Conservation (phyloP, 441 rosid genomes). For the Aleurites moluccanus region DNA sequence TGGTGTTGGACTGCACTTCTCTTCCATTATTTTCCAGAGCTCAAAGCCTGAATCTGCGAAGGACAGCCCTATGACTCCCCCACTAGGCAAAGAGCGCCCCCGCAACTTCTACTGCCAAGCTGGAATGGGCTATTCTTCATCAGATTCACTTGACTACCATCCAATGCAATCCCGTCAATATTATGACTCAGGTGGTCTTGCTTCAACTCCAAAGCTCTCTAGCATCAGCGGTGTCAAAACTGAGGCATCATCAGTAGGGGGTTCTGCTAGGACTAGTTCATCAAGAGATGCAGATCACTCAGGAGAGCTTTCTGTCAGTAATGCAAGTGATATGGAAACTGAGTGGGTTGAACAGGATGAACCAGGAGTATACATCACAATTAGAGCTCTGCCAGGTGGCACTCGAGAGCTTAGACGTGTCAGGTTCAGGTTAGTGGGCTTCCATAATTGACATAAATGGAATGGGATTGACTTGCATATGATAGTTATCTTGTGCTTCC, state of each 20-base stretch:
- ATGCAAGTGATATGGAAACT: constrained; percentile 76
- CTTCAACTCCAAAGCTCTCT: constrained; percentile 70
- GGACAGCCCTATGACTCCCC: constrained; percentile 72
- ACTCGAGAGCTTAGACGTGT: constrained; percentile 86
- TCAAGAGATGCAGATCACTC: constrained; percentile 74
- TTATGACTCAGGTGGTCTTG: constrained; percentile 54
- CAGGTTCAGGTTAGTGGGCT: constrained; percentile 75
- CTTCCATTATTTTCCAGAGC: constrained; percentile 35
- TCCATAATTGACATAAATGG: not conserved
- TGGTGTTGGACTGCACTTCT: not conserved
- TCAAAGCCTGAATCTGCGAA: constrained; percentile 57
- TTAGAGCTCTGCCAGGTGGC: constrained; percentile 77
- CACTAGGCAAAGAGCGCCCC: constrained; percentile 58
- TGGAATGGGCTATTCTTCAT: constrained; percentile 57
- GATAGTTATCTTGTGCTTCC: not conserved
- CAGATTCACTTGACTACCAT: constrained; percentile 63
- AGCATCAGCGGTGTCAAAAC: constrained; percentile 68
- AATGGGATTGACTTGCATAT: not conserved
- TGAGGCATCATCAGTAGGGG: constrained; percentile 73
- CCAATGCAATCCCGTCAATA: constrained; percentile 43
- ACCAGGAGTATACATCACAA: constrained; percentile 89
- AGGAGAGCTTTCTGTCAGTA: constrained; percentile 76
- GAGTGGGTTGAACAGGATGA: constrained; percentile 99
- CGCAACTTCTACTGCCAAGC: constrained; percentile 37
- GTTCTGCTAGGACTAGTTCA: constrained; percentile 65